Evolutionary conservation across 2,329 filamentous ascomycete genomes (phyloP), one percentile per base, ranked within the genome.

Genomic region (Ophiostoma himal-ulmi): DNA sequence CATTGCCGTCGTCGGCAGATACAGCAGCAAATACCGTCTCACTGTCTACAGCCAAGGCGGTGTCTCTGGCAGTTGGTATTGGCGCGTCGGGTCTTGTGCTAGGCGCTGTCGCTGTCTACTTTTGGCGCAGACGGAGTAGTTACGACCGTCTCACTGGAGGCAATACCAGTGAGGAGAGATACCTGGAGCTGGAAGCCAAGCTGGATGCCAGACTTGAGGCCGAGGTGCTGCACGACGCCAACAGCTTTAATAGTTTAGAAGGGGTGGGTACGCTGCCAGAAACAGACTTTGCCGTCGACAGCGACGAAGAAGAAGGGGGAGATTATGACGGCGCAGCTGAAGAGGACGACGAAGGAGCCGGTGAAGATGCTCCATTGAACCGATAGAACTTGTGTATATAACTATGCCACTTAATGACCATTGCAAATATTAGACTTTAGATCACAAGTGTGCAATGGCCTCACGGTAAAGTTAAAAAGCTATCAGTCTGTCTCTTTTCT

Each of bases 161-260:
- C 17, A 39, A 37, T n/a, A 65, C 6, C 7, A 65, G 62, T 36
- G 62, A 65, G 4, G 62, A 37, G 62, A 37, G 62, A 22, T 65
- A 65, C 20, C 62, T 37, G 17, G 62, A 65, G 62, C 62, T 65
- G 34, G 62, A 65, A 39, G 62, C 62, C 7, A 65, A 65, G n/a
- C 62, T 65, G 62, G 62, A 65, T 39, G 62, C 62, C 36, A 11
- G 36, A 22, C 62, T 65, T 2, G 62, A 65, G 62, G 62, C 62
- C 4, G 62, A 65, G 36, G 17, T 65, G 36, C 34, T 65, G 7
- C 36, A 37, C 6, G 36, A 39, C 5, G 62, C 36, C 5, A 36
- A 65, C 62, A 39, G 57, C 22, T 62, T 62, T 17, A 30, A 13
- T 7, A 34, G 26, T 3, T 5, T 34, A 26, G 26, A 34, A 2